phyloP scores from a whole-genome alignment of 75 land plant genomes.

The Picea glauca region DNA sequence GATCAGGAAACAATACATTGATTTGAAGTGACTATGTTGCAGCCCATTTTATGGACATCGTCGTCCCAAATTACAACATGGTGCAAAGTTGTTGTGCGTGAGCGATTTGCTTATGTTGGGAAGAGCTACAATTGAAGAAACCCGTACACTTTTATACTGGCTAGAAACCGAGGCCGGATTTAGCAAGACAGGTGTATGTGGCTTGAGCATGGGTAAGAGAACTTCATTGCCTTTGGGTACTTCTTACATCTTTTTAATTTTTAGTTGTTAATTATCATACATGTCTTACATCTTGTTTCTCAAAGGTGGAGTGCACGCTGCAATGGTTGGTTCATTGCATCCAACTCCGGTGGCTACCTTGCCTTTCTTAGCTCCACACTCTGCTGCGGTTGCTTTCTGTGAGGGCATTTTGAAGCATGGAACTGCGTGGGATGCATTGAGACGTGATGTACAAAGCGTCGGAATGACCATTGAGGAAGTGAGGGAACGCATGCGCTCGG shows the following conservation, averaged over 20 bases:
- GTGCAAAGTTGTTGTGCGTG: constrained; percentile 91
- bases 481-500: constrained; percentile 80
- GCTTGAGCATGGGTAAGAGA: constrained; percentile 96
- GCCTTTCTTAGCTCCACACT: constrained; percentile 96
- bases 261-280: not conserved
- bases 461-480: constrained; percentile 86
- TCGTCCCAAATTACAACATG: constrained; percentile 79
- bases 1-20: not conserved
- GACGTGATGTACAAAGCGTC: constrained; percentile 55
- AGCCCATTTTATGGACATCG: constrained; percentile 95
- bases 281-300: not conserved
- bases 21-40: constrained; percentile 21
- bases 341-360: constrained; percentile 86
- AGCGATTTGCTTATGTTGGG: constrained; percentile 95
- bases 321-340: constrained; percentile 97
- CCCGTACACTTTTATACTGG: constrained; percentile 89
- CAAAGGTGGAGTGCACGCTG: constrained; percentile 98
- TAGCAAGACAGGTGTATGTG: constrained; percentile 92
- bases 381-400: constrained; percentile 95
- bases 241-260: not conserved
- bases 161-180: constrained; percentile 76
- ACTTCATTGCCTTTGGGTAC: not conserved
- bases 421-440: constrained; percentile 96
- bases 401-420: constrained; percentile 88
- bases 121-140: constrained; percentile 93